These are phyloP conservation scores for Draba incana DNA, from an alignment of 345 rosid genomes.

Conservation along the genomic window DNA sequence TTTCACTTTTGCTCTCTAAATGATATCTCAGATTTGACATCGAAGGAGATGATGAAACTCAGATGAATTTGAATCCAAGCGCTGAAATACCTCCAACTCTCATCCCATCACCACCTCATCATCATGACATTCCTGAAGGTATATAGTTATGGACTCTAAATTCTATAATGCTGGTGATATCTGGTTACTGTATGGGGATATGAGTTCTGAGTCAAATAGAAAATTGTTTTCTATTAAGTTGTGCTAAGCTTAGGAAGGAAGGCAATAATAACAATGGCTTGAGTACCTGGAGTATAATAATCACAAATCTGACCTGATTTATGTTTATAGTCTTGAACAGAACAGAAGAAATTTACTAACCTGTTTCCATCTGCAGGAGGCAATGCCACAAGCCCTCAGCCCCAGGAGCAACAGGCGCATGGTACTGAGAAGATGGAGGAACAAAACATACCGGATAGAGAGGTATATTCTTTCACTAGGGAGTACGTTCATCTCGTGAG, in stretches of 20 bases:
- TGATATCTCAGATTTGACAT: slow-evolving; percentile 69
- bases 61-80: slow-evolving; percentile 51
- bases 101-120: slow-evolving; percentile 58
- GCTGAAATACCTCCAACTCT: slow-evolving; percentile 51
- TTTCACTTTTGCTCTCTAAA: not conserved
- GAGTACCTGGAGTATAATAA: slow-evolving; percentile 22
- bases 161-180: slow-evolving; percentile 2
- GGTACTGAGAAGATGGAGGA: slow-evolving; percentile 36
- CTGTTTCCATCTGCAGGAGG: slow-evolving; percentile 45
- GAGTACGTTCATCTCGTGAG: slow-evolving; percentile 9
- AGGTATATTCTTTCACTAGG: slow-evolving; percentile 47
- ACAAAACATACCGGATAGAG: slow-evolving; percentile 46
- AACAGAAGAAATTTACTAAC: slow-evolving; percentile 30
- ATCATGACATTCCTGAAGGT: slow-evolving; percentile 59
- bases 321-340: slow-evolving; percentile 12
- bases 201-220: slow-evolving; percentile 8
- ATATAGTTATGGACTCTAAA: slow-evolving; percentile 26
- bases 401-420: slow-evolving; percentile 28
- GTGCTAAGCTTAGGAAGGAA: slow-evolving; percentile 22
- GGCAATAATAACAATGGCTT: slow-evolving; percentile 24
- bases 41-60: slow-evolving; percentile 69
- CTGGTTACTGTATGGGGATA: slow-evolving; percentile 24
- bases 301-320: slow-evolving; percentile 8
- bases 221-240: not conserved
- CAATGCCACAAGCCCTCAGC: slow-evolving; percentile 48